Conservation (phyloP, 2,329 filamentous ascomycete genomes). For the Colletotrichum truncatum region DNA sequence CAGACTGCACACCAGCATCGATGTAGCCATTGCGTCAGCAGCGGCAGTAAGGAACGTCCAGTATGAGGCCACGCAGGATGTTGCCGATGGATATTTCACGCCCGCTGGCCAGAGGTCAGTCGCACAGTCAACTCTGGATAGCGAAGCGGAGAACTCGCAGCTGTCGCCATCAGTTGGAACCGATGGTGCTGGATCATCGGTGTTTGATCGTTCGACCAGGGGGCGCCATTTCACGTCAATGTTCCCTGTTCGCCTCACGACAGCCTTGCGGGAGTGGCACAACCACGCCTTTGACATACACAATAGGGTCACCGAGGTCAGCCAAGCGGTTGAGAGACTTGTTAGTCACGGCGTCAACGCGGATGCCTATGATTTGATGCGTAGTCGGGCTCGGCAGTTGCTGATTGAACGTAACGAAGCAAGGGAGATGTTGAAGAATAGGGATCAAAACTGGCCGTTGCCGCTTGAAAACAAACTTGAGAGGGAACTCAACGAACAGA, state of each 20-base stretch:
- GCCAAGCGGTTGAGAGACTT: background rate
- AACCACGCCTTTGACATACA: background rate
- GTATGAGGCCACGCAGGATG: background rate
- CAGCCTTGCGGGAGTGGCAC: background rate
- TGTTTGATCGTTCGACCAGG: background rate
- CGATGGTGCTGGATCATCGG: background rate
- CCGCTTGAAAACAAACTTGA: background rate
- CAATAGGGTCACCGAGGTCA: background rate
- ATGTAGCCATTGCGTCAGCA: background rate
- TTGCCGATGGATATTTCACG: background rate
- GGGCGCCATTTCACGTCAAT: background rate
- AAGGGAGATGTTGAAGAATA: background rate
- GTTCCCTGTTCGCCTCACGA: background rate
- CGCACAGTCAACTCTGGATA: background rate
- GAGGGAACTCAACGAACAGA: background rate
- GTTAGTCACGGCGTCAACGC: background rate
- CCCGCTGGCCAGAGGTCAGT: background rate
- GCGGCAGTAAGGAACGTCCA: background rate
- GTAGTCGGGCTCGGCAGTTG: background rate
- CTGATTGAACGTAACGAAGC: background rate
- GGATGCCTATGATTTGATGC: background rate
- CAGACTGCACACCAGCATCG: background rate
- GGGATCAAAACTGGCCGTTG: background rate
- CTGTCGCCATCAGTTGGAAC: background rate
- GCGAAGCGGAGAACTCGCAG: background rate